Evolutionary conservation across 1,139 yeast genomes (phyloP), one percentile per base, ranked within the genome.

Genomic region (Diutina ranongensis): DNA sequence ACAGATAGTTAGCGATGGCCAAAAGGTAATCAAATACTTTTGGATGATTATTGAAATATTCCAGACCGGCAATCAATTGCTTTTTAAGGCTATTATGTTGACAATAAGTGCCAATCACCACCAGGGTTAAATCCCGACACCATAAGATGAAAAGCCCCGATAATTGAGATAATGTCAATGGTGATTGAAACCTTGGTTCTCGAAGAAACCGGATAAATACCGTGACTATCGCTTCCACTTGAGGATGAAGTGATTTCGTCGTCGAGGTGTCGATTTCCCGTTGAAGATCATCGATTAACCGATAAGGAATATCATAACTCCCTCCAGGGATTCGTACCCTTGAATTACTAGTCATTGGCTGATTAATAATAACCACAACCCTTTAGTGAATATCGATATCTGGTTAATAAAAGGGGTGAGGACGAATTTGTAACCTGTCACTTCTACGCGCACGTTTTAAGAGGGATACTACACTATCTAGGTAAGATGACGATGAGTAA

Each of bases 171-270:
- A 68, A 55, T 12, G 71, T 60, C 27, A 70, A 55, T 2, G 75
- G 75, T 18, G 67, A 55, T 52, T 65, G 74, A 51, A 62, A 70
- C 21, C 74, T 58, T 3, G 75, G 75, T 51, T 70, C 74, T 49
- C 65, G 66, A 47, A 70, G 59, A 49, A 68, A 69, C 48, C 57
- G 58, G 31, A 65, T 52, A 46, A 70, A 70, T 15, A 60, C 61
- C 36, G 54, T 52, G 19, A 62, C 59, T 34, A 66, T 52, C 32
- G 55, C 54, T 33, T 51, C 45, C 27, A 62, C 54, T 50, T 53
- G 60, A n/a, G 59, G 55, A 45, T 60, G 59, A 31, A 54, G 40
- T 7, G 27, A 3, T 4, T 3, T 8, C 4, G 28, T 16, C 13
- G 16, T 13, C 15, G 4, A 7, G 28, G 27, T 22, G 40, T 27